A percentile compares a stretch with the other conserved stretches of the same genome.
Conservation (phyloP, 1,284 basidiomycete species). For the Termitomyces sp. region DNA sequence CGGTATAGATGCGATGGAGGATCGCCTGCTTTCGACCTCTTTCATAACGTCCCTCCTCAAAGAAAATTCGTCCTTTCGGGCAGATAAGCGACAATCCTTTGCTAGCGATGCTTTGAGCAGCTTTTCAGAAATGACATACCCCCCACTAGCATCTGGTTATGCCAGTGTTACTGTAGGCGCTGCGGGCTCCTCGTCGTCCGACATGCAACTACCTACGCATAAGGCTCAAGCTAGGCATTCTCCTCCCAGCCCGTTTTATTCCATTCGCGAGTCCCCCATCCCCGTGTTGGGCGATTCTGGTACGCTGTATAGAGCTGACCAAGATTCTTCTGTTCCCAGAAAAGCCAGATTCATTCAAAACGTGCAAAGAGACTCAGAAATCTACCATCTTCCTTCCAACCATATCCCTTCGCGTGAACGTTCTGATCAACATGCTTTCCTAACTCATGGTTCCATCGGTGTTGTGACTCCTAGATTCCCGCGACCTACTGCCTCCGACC, state of each 20-base stretch:
- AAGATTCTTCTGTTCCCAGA: conserved; percentile 20
- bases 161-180: conserved; percentile 13
- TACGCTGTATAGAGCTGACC: conserved; percentile 25
- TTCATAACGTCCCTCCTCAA: conserved; percentile 57
- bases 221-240: conserved; percentile 25
- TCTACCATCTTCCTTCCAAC: conserved; percentile 18
- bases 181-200: conserved; percentile 10
- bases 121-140: conserved; percentile 50
- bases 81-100: conserved; percentile 25
- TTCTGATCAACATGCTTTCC: conserved; percentile 4
- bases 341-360: conserved; percentile 23
- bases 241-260: conserved; percentile 31
- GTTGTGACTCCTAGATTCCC: background rate
- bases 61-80: conserved; percentile 31
- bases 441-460: background rate
- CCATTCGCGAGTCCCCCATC: conserved; percentile 21
- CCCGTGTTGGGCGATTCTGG: conserved; percentile 26
- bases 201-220: conserved; percentile 11
- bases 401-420: background rate
- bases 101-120: conserved; percentile 39
- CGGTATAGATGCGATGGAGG: conserved; percentile 49
- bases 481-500: background rate
- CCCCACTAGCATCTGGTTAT: conserved; percentile 26
- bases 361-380: conserved; percentile 16
- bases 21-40: conserved; percentile 51